A percentile compares a stretch with the other conserved stretches of the same genome.
Evolutionary conservation across 345 rosid genomes (phyloP).

Genomic region (Gossypium thurberi): DNA sequence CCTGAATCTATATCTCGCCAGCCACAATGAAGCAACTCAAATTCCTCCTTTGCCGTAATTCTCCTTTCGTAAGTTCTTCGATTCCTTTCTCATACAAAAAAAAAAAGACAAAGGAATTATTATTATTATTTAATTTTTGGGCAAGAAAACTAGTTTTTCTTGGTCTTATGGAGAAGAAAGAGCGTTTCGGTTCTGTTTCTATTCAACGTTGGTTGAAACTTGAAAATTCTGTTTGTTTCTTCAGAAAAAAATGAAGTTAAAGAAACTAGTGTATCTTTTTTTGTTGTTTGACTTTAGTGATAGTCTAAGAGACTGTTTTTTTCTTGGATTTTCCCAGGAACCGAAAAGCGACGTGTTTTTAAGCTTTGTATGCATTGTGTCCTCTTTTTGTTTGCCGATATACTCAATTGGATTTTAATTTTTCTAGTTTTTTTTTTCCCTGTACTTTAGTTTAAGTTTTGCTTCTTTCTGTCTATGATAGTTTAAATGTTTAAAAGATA

Average conservation of each 20-base stretch:
- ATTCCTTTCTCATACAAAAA: not conserved
- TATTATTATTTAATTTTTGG: not conserved
- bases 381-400: not conserved
- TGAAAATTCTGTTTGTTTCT: slow-evolving; percentile 11
- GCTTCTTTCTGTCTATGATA: not conserved
- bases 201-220: not conserved
- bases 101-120: not conserved
- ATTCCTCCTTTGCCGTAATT: slow-evolving; percentile 36
- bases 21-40: slow-evolving; percentile 11
- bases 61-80: slow-evolving; percentile 33
- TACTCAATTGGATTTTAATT: not conserved
- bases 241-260: not conserved
- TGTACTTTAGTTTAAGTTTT: not conserved
- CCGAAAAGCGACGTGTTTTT: not conserved
- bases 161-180: not conserved
- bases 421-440: not conserved
- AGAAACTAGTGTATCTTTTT: not conserved
- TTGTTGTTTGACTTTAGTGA: not conserved
- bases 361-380: not conserved
- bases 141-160: not conserved
- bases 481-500: not conserved
- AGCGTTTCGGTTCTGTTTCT: slow-evolving; percentile 3
- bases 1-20: not conserved
- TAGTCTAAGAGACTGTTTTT: not conserved
- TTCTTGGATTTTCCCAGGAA: not conserved